phyloP scores from a whole-genome alignment of 2,329 filamentous ascomycete species.

The Chaetomium sp. region DNA sequence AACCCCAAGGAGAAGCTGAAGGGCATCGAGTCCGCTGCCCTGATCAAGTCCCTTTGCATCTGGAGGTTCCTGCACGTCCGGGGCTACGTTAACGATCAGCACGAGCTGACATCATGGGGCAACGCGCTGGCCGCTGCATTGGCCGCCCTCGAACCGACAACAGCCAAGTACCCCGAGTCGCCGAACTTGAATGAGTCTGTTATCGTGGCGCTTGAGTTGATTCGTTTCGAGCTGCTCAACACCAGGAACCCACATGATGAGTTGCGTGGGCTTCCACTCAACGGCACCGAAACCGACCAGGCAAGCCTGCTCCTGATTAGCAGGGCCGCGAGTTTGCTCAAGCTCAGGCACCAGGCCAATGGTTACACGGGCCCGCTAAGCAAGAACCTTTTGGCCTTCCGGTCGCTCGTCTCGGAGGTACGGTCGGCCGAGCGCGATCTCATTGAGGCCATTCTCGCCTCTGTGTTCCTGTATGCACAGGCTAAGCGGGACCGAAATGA shows the following conservation, averaged over 20 bases:
- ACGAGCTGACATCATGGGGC: conserved; percentile 80
- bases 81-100: conserved; percentile 72
- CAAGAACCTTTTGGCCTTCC: conserved; percentile 80
- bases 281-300: conserved; percentile 64
- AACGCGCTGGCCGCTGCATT: conserved; percentile 68
- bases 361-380: conserved; percentile 94
- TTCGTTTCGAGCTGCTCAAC: conserved; percentile 72
- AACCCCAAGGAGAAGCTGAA: conserved; percentile 45
- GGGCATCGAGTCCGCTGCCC: conserved; percentile 59
- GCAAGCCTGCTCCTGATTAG: conserved; percentile 75
- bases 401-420: conserved; percentile 73
- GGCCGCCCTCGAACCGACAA: conserved; percentile 51
- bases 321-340: conserved; percentile 75
- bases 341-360: conserved; percentile 73
- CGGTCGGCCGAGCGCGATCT: conserved; percentile 75
- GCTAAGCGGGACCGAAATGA: conserved; percentile 64
- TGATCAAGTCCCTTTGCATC: conserved; percentile 64
- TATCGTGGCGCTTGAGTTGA: conserved; percentile 77
- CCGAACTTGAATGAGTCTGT: conserved; percentile 64
- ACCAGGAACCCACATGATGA: conserved; percentile 53
- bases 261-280: conserved; percentile 49
- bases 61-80: conserved; percentile 88
- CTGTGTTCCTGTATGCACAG: conserved; percentile 75
- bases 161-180: conserved; percentile 38
- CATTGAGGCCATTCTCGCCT: conserved; percentile 72